A percentile compares a stretch with the other conserved stretches of the same genome.
Evolutionary conservation across 1,139 yeast genomes (phyloP).

Genomic region (Kodamaea arcana): DNA sequence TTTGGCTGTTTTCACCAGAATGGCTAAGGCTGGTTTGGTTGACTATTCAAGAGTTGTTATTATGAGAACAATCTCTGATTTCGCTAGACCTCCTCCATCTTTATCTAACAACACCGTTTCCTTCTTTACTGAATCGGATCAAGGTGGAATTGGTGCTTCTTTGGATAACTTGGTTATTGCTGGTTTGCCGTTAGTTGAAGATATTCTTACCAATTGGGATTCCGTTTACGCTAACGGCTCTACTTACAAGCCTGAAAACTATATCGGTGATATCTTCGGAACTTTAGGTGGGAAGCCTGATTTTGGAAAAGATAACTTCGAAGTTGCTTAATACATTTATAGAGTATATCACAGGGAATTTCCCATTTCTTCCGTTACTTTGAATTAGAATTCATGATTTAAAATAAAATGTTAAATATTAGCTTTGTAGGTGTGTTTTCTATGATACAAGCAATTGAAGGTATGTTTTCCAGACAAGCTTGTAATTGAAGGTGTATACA

Average conservation of each 20-base stretch:
- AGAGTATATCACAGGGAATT: not conserved
- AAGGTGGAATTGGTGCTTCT: conserved; percentile 53
- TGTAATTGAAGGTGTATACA: too few species aligned
- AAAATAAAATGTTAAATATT: not conserved
- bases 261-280: conserved; percentile 57
- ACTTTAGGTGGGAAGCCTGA: conserved; percentile 37
- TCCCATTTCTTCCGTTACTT: conserved; percentile 1
- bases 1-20: conserved; percentile 55
- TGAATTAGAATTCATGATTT: not conserved
- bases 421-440: too few species aligned
- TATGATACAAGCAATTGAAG: too few species aligned
- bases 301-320: conserved; percentile 12
- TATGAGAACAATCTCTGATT: conserved; percentile 63
- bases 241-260: conserved; percentile 41
- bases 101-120: conserved; percentile 40
- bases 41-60: conserved; percentile 56
- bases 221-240: conserved; percentile 31
- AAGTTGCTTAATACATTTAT: conserved; percentile 7
- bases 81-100: conserved; percentile 53
- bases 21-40: conserved; percentile 50
- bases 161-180: conserved; percentile 51
- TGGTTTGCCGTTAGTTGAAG: conserved; percentile 53
- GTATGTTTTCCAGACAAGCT: too few species aligned
- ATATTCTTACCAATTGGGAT: conserved; percentile 53
- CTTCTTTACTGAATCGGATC: conserved; percentile 47